Evolutionary conservation across 139 green algal genomes (phyloP), one percentile per base, ranked within the genome.

Genomic region (Eudorina sp.): DNA sequence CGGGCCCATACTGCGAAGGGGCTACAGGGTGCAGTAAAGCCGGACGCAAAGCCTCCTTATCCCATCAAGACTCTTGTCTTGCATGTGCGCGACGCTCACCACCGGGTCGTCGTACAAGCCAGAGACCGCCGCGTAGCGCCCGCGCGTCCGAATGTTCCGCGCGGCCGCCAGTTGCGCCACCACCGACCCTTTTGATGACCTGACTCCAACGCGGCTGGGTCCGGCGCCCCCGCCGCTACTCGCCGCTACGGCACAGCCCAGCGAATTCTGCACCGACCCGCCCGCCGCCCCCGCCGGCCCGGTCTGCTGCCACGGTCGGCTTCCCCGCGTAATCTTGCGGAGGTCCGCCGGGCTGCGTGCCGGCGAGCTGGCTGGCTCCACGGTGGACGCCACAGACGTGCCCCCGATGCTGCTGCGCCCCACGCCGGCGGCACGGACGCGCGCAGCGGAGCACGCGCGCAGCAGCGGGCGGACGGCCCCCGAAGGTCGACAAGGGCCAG

Each of bases 111-210:
- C 66, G 9, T 75, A 46, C 4, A 25, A 29, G 27, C 45, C 43
- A 48, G 7, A 19, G 29, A 34, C 34, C 18, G 31, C 27, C 21
- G 76, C 55, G 40, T 85, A 85, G 0, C 78, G 78, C 4, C 78
- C 78, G 0, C 78, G 40, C 40, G 58, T 27, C 27, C 62, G 41
- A 25, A 40, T 75, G 78, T 85, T 51, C 21, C 78, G 78, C 25
- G 78, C 78, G 11, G 78, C 78, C 40, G 55, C 58, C 78, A 85
- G 58, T 27, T 60, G 78, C 38, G 55, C 55, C 40, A 55, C 38
- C 53, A 40, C 78, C 55, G 78, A 75, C 55, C 7, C n/a, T n/a
- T n/a, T n/a, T n/a, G n/a, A n/a, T n/a, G n/a, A n/a, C n/a, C n/a
- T n/a, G n/a, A n/a, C n/a, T n/a, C n/a, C n/a, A n/a, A n/a, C n/a